Evolutionary conservation across 176 grass and related monocot species (phyloP).

Genomic region (Musa beccarii): DNA sequence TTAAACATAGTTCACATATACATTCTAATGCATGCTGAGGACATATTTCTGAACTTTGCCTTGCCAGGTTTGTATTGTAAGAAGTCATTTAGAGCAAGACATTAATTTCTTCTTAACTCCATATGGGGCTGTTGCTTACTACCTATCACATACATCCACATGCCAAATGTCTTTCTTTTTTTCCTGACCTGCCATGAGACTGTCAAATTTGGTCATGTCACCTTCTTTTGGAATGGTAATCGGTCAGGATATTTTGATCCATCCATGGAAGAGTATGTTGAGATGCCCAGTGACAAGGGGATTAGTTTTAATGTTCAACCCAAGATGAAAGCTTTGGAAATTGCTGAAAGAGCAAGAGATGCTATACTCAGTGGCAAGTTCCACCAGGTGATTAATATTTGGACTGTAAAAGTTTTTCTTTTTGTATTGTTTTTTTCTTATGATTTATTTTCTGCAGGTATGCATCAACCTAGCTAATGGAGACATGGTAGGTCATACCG

Average conservation of each 20-base stretch:
- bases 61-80: too few species aligned
- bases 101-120: too few species aligned
- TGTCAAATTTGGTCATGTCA: slow-evolving; percentile 93
- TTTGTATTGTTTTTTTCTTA: not conserved
- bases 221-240: slow-evolving; percentile 97
- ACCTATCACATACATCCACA: not conserved
- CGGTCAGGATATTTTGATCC: slow-evolving; percentile 82
- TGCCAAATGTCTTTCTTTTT: not conserved
- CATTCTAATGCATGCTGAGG: too few species aligned
- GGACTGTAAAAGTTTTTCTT: not conserved
- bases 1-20: too few species aligned
- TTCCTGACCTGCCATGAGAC: slow-evolving; percentile 40
- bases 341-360: slow-evolving; percentile 67
- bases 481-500: slow-evolving; percentile 92
- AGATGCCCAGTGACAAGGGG: slow-evolving; percentile 70
- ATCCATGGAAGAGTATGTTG: slow-evolving; percentile 74
- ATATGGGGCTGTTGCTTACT: too few species aligned
- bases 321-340: slow-evolving; percentile 86
- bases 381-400: slow-evolving; percentile 51
- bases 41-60: too few species aligned
- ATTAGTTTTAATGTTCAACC: slow-evolving; percentile 94
- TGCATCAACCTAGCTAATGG: slow-evolving; percentile 79
- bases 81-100: too few species aligned
- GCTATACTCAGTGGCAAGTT: slow-evolving; percentile 80
- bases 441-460: slow-evolving; percentile 32